Conservation (phyloP, 2,329 filamentous ascomycete genomes). For the Sarocladium oryzae region DNA sequence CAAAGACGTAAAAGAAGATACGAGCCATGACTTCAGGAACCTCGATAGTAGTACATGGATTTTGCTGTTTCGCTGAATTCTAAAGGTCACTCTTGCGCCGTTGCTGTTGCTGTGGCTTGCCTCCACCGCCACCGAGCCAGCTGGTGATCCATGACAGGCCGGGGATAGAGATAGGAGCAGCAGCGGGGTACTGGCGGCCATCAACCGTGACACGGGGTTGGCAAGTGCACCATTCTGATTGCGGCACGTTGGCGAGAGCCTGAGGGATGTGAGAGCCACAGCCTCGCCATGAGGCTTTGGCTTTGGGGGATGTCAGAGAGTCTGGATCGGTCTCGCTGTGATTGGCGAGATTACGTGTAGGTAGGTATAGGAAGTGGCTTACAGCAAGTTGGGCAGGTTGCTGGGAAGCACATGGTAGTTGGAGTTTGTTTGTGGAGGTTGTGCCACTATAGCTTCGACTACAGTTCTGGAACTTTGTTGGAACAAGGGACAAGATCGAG, state of each 20-base stretch:
- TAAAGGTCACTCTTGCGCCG: constrained; percentile 16
- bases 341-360: not conserved
- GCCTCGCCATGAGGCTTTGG: constrained; percentile 43
- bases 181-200: constrained; percentile 39
- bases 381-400: constrained; percentile 37
- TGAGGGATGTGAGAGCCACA: constrained; percentile 41
- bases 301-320: constrained; percentile 20
- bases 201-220: constrained; percentile 35
- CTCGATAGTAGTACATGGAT: not conserved
- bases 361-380: constrained; percentile 14
- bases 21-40: not conserved
- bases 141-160: constrained; percentile 32
- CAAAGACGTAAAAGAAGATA: not conserved
- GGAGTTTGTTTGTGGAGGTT: not conserved
- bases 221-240: constrained; percentile 43
- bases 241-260: constrained; percentile 36
- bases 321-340: not conserved
- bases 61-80: not conserved
- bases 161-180: constrained; percentile 32
- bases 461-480: not conserved
- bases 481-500: not conserved
- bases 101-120: not conserved
- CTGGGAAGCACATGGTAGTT: constrained; percentile 33
- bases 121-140: not conserved
- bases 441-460: no score